Evolutionary conservation across 768 basidiomycete genomes (phyloP).

Genomic region (Leccinum incarnatum): DNA sequence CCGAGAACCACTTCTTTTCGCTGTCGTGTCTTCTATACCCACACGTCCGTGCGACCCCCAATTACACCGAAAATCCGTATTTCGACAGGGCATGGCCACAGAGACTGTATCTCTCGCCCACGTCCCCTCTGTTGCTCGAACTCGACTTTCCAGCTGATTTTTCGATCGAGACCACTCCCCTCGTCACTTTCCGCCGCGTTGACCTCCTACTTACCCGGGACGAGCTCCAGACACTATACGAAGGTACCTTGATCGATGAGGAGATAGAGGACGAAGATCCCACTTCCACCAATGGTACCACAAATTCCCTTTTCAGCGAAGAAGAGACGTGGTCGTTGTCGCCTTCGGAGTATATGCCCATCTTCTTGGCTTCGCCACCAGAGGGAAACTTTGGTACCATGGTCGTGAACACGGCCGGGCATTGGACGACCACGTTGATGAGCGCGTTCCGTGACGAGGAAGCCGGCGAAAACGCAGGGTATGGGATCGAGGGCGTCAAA

Average conservation of each 20-base stretch:
- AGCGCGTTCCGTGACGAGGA: constrained; percentile 37
- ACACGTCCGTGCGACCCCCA: constrained; percentile 63
- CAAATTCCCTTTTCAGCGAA: constrained; percentile 48
- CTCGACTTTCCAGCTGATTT: constrained; percentile 51
- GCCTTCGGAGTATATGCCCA: constrained; percentile 49
- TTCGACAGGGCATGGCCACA: constrained; percentile 69
- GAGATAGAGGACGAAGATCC: constrained; percentile 18
- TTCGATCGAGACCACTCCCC: constrained; percentile 54
- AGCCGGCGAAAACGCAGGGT: constrained; percentile 33
- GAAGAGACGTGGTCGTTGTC: constrained; percentile 55
- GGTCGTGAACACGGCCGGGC: constrained; percentile 62
- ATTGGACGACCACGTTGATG: constrained; percentile 65
- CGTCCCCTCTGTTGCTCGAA: constrained; percentile 36
- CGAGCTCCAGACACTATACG: constrained; percentile 48
- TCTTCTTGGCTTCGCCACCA: constrained; percentile 46
- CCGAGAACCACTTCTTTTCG: constrained; percentile 74
- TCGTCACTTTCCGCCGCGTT: constrained; percentile 63
- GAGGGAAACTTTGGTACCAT: constrained; percentile 57
- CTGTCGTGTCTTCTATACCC: constrained; percentile 64
- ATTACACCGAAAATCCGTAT: constrained; percentile 50
- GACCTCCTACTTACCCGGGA: constrained; percentile 53
- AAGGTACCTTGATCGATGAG: constrained; percentile 17
- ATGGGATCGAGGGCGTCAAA: constrained; percentile 54
- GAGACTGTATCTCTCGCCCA: constrained; percentile 56
- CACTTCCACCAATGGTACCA: constrained; percentile 22